Evolutionary conservation across 345 rosid species (phyloP).

Genomic region (Arabis hirsuta): DNA sequence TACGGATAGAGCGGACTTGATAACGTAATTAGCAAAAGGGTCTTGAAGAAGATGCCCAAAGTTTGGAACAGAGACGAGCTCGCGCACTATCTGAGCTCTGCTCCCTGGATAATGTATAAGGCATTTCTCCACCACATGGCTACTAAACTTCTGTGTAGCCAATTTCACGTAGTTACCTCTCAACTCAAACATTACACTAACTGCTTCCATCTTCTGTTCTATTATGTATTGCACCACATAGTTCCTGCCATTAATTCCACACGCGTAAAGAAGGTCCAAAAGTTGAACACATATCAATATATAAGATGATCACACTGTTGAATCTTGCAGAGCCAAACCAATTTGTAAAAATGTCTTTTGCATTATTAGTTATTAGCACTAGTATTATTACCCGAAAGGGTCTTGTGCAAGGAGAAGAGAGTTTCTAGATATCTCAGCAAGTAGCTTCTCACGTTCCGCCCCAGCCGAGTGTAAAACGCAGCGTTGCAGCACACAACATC

Average conservation of each 20-base stretch:
- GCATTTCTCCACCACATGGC: conserved; percentile 78
- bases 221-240: conserved; percentile 71
- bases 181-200: conserved; percentile 45
- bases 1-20: conserved; percentile 62
- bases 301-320: neutral
- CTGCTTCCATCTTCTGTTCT: conserved; percentile 52
- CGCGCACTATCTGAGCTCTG: conserved; percentile 55
- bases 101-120: conserved; percentile 52
- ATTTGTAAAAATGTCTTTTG: too few relatives aligned
- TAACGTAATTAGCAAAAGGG: conserved; percentile 74
- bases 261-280: neutral
- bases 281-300: neutral
- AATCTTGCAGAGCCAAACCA: neutral
- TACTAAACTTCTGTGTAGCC: conserved; percentile 71
- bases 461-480: conserved; percentile 58
- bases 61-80: conserved; percentile 54
- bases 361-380: neutral
- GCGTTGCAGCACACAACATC: conserved; percentile 70
- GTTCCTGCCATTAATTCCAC: conserved; percentile 51
- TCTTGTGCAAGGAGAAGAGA: conserved; percentile 68
- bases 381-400: conserved; percentile 62
- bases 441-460: conserved; percentile 52
- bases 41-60: conserved; percentile 66
- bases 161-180: conserved; percentile 56
- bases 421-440: conserved; percentile 54